Conservation (phyloP, 495 filamentous ascomycete genomes). For the Halenospora varia region DNA sequence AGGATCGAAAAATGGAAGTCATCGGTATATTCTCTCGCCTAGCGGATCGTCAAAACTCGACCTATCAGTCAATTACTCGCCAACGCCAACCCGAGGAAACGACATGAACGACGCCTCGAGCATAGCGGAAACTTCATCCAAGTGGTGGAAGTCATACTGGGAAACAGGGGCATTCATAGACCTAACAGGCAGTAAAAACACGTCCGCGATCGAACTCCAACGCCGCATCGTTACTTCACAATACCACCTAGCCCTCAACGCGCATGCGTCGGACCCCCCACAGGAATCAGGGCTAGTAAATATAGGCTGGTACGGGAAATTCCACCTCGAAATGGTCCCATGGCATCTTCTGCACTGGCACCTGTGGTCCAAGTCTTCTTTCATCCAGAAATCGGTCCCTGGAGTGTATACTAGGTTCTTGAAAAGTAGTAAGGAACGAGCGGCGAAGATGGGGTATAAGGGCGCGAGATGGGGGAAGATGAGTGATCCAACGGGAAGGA, state of each 20-base stretch:
- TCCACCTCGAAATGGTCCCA: slow-evolving; percentile 51
- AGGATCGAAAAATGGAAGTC: slow-evolving; percentile 30
- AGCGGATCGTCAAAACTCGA: neutral
- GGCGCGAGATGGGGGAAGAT: slow-evolving; percentile 57
- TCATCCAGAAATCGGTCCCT: slow-evolving; percentile 41
- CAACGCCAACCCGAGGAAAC: neutral
- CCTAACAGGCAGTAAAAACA: slow-evolving; percentile 32
- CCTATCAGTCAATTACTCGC: slow-evolving; percentile 13
- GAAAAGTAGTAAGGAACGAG: slow-evolving; percentile 39
- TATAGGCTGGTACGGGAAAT: slow-evolving; percentile 53
- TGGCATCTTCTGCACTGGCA: slow-evolving; percentile 52
- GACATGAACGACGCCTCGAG: slow-evolving; percentile 20
- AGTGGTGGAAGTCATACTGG: slow-evolving; percentile 44
- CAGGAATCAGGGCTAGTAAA: slow-evolving; percentile 45
- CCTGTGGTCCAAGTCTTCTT: slow-evolving; percentile 44
- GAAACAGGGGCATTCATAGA: slow-evolving; percentile 41
- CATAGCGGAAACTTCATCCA: slow-evolving; percentile 33
- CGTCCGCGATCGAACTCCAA: slow-evolving; percentile 42
- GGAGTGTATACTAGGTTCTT: slow-evolving; percentile 45
- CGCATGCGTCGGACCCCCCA: slow-evolving; percentile 31
- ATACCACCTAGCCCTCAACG: slow-evolving; percentile 46
- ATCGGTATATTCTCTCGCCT: slow-evolving; percentile 37
- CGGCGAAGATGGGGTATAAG: slow-evolving; percentile 42
- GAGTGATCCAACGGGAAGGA: slow-evolving; percentile 51
- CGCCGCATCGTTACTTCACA: slow-evolving; percentile 45